Percentiles rank a stretch among this genome's conserved stretches.
These are phyloP conservation scores for Leccinum aurantiacum DNA, from an alignment of 768 basidiomycete species.

Conservation along the genomic window DNA sequence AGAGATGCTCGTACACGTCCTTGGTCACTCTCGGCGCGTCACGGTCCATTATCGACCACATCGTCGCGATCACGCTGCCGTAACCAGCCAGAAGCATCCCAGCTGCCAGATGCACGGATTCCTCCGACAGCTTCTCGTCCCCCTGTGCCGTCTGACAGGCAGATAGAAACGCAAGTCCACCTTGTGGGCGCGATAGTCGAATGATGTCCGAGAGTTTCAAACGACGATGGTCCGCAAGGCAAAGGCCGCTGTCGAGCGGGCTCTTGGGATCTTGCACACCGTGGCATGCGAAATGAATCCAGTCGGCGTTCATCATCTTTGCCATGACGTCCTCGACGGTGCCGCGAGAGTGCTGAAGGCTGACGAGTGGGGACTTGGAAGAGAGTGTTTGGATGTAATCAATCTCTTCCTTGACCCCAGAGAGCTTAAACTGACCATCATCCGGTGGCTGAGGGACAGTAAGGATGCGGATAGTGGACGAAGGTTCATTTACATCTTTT, in stretches of 20 bases:
- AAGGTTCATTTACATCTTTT: neutral
- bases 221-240: neutral
- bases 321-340: neutral
- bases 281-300: neutral
- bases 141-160: neutral
- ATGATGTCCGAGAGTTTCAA: neutral
- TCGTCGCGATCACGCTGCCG: neutral
- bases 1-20: neutral
- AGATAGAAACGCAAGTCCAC: neutral
- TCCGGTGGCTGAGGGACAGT: neutral
- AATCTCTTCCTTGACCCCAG: neutral
- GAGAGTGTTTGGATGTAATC: neutral
- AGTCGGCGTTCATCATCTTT: neutral
- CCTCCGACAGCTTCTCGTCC: neutral
- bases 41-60: neutral
- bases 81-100: neutral
- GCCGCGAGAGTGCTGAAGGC: neutral
- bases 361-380: neutral
- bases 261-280: neutral
- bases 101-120: neutral
- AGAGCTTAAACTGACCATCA: neutral
- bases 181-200: neutral
- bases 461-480: neutral
- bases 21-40: neutral
- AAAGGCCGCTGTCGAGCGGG: neutral